phyloP scores from a whole-genome alignment of 805 yeast species.

The Saccharomycopsis olivae region DNA sequence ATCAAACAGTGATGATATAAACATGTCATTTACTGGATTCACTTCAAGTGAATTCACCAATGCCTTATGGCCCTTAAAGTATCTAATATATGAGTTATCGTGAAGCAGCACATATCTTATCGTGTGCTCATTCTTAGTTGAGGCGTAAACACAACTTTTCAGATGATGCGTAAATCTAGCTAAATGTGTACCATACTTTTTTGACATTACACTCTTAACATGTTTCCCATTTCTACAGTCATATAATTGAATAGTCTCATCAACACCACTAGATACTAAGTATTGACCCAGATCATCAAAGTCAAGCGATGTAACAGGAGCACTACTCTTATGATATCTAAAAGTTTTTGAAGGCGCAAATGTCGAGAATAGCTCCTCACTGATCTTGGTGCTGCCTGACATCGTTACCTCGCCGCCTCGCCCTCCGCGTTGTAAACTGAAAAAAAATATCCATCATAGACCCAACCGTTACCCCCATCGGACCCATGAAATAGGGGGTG shows the following conservation, averaged over 20 bases:
- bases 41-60: conserved; percentile 65
- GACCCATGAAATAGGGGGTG: no score
- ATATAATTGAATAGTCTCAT: conserved; percentile 75
- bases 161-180: conserved; percentile 76
- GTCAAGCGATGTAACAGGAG: conserved; percentile 58
- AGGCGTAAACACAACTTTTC: conserved; percentile 67
- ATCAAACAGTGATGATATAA: conserved; percentile 64
- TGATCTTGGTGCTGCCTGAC: no score
- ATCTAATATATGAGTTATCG: conserved; percentile 71
- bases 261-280: conserved; percentile 65
- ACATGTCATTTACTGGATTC: conserved; percentile 55
- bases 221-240: conserved; percentile 63
- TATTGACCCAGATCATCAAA: conserved; percentile 79
- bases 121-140: conserved; percentile 69
- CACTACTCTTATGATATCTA: conserved; percentile 34
- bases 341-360: conserved; percentile 40
- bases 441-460: no score
- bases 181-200: conserved; percentile 85
- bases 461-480: no score
- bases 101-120: conserved; percentile 68
- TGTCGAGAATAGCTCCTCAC: conserved; percentile 21
- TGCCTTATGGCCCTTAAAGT: conserved; percentile 79
- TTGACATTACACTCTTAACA: conserved; percentile 59
- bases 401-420: no score
- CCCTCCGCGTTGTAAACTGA: no score